Evolutionary conservation across 805 yeast species (phyloP), one percentile per base, ranked within the genome.

Genomic region (Starmerella roubikii): DNA sequence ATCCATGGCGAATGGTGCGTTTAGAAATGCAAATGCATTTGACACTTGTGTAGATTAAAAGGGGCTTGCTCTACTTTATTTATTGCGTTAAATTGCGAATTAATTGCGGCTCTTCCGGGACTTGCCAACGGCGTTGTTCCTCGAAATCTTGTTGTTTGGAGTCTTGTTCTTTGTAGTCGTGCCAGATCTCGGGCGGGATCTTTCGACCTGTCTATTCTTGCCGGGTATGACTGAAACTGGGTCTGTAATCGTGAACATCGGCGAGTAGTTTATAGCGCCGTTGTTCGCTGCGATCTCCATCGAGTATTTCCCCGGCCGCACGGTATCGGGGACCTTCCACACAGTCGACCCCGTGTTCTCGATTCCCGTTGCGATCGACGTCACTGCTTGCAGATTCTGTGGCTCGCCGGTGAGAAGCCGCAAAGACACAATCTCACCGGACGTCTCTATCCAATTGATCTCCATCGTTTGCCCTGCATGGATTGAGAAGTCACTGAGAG

Each of bases 391-490:
- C 31, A 58, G 45, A 38, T 54, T 41, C 30, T 39, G n/a, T 22
- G 55, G 44, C 21, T 42, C 52, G 23, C 61, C 61, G 3, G 35
- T 34, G 31, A 56, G 34, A 29, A 58, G 45, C 38, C 44, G 44
- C 38, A 58, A 53, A 26, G 36, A 32, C 24, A 42, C 47, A 11
- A 44, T 47, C 8, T 30, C 24, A 28, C 55, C 45, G n/a, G 50
- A 36, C 9, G 55, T 52, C 23, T 46, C 41, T 12, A 28, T 38
- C 62, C 62, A 58, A 30, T 50, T 54, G 30, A 58, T 42, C 38
- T 44, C 41, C 42, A 48, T 39, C 15, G 40, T 37, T 25, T 40
- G 42, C 32, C 54, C 54, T 17, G 59, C 61, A 32, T 53, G 54
- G 34, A 53, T 43, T 11, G 17, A 8, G 6, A 48, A 45, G 19